Evolutionary conservation across 148 eudicot genomes (phyloP).

Genomic region (Chenopodium suecicum): DNA sequence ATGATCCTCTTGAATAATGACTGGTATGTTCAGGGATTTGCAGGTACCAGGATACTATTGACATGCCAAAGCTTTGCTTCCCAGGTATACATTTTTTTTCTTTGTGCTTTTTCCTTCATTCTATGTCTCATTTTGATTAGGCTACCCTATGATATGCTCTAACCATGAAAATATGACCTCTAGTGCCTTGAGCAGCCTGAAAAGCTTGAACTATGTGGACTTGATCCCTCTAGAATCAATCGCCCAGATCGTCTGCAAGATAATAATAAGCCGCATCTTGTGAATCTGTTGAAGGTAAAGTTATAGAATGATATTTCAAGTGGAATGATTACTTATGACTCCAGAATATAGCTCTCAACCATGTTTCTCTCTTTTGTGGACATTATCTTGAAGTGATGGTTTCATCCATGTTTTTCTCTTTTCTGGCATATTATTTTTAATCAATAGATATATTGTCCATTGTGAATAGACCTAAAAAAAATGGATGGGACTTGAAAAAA

Average conservation of each 20-base stretch:
- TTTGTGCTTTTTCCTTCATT: not conserved
- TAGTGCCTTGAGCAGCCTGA: constrained; percentile 70
- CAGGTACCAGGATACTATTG: constrained; percentile 51
- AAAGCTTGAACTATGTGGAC: constrained; percentile 64
- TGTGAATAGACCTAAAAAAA: not conserved
- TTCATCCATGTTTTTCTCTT: not conserved
- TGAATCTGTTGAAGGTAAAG: constrained; percentile 60
- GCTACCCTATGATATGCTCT: not conserved
- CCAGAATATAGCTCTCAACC: not conserved
- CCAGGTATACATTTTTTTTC: constrained; percentile 40
- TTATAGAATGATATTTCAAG: not conserved
- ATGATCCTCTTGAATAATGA: not conserved
- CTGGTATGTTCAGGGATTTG: constrained; percentile 45
- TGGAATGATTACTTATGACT: not conserved
- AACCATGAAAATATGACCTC: not conserved
- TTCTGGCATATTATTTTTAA: not conserved
- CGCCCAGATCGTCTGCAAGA: constrained; percentile 73
- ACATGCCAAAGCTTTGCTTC: constrained; percentile 55
- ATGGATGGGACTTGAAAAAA: not conserved
- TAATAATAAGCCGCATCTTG: constrained; percentile 44
- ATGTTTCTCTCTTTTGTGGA: not conserved
- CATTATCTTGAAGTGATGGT: not conserved
- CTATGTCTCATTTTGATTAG: not conserved
- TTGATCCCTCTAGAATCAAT: constrained; percentile 59
- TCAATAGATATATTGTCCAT: not conserved